phyloP scores from a whole-genome alignment of 768 basidiomycete genomes.

The Dioszegia crocea region DNA sequence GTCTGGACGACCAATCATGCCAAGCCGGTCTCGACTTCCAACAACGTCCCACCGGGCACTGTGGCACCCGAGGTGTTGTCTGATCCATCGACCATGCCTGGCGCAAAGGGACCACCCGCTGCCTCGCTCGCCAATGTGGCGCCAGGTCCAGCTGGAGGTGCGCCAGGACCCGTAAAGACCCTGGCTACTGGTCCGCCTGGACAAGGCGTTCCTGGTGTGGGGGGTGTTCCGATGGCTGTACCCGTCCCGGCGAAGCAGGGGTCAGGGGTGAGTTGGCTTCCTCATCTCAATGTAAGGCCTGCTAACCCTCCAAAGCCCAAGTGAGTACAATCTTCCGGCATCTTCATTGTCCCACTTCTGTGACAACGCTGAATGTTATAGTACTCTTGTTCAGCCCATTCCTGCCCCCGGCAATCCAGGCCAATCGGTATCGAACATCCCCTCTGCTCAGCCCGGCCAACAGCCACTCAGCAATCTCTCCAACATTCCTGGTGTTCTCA shows the following conservation, averaged over 20 bases:
- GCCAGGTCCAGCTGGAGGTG: neutral
- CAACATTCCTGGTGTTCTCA: neutral
- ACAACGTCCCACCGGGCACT: constrained; percentile 15
- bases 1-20: constrained; percentile 27
- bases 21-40: constrained; percentile 1
- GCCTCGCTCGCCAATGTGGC: neutral
- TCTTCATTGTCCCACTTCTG: no score
- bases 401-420: neutral
- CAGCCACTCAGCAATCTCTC: neutral
- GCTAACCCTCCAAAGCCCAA: constrained; percentile 14
- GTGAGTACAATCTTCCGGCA: constrained; percentile 8
- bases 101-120: constrained; percentile 11
- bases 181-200: constrained; percentile 13
- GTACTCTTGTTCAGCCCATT: neutral
- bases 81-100: neutral
- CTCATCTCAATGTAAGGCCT: constrained; percentile 20
- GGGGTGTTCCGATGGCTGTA: neutral
- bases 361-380: no score
- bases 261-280: constrained; percentile 29
- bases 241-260: neutral
- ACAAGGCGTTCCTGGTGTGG: neutral
- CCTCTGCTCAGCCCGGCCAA: neutral
- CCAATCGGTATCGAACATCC: neutral
- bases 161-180: neutral
- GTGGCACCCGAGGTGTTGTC: neutral